A percentile compares a stretch with the other conserved stretches of the same genome.
Conservation (phyloP, 2,329 filamentous ascomycete species). For the Chaetomium globosum region DNA sequence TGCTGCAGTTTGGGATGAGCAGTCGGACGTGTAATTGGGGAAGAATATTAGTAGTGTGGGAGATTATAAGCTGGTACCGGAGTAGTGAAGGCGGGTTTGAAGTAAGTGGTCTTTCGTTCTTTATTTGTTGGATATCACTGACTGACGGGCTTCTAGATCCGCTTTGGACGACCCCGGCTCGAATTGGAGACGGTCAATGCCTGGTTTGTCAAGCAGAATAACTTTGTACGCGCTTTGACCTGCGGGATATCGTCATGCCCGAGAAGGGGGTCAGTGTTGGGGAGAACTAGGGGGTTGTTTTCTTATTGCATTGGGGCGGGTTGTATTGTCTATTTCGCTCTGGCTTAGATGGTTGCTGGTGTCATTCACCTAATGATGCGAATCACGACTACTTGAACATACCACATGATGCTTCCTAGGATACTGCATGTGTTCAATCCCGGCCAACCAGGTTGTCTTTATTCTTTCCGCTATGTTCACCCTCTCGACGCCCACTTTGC, state of each 20-base stretch:
- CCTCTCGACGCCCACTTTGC: too few species aligned
- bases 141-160: slow-evolving; percentile 46
- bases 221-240: slow-evolving; percentile 54
- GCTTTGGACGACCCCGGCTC: slow-evolving; percentile 56
- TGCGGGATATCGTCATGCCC: slow-evolving; percentile 49
- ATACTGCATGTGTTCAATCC: too few species aligned
- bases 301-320: not conserved
- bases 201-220: slow-evolving; percentile 65
- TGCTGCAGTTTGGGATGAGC: slow-evolving; percentile 75
- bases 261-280: slow-evolving; percentile 27
- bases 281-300: not conserved
- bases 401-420: not conserved
- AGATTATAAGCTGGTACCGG: slow-evolving; percentile 66
- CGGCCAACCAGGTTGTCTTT: too few species aligned
- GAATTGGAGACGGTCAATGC: slow-evolving; percentile 63
- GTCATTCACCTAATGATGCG: slow-evolving; percentile 10
- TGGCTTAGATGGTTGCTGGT: slow-evolving; percentile 10
- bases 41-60: slow-evolving; percentile 65
- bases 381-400: not conserved
- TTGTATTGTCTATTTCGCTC: not conserved
- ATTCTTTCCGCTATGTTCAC: too few species aligned
- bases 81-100: slow-evolving; percentile 65
- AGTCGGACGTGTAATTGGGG: slow-evolving; percentile 70
- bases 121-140: slow-evolving; percentile 2
- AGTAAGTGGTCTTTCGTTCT: slow-evolving; percentile 43